phyloP scores from a whole-genome alignment of 371 early-diverging fungal species.

The Vittaforma corneae region DNA sequence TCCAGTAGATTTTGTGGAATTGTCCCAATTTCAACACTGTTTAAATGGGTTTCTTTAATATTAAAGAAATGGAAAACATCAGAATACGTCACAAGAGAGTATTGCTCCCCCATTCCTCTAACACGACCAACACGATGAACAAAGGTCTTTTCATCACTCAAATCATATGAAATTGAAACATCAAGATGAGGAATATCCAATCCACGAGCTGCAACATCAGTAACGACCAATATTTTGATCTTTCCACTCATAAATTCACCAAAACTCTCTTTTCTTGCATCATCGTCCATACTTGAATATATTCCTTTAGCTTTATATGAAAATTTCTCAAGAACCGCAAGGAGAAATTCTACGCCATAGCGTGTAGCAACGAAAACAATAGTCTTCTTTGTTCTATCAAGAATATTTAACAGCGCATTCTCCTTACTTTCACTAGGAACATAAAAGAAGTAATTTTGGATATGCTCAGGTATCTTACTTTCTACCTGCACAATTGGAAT shows the following conservation, averaged over 20 bases:
- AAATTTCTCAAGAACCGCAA: constrained; percentile 28
- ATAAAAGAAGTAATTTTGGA: constrained; percentile 45
- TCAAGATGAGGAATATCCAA: constrained; percentile 90
- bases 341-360: constrained; percentile 38
- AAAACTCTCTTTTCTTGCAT: constrained; percentile 43
- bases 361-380: constrained; percentile 48
- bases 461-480: constrained; percentile 34
- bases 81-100: constrained; percentile 70
- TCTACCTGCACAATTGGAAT: constrained; percentile 42
- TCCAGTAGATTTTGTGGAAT: constrained; percentile 44
- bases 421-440: constrained; percentile 43
- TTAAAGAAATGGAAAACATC: constrained; percentile 60
- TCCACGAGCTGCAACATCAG: constrained; percentile 96
- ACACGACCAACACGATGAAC: constrained; percentile 93
- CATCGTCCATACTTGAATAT: constrained; percentile 51
- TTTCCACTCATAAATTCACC: constrained; percentile 59
- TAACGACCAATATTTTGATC: constrained; percentile 77
- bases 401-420: constrained; percentile 26
- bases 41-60: constrained; percentile 42
- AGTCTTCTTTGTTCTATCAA: constrained; percentile 37
- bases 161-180: constrained; percentile 89
- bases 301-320: constrained; percentile 55
- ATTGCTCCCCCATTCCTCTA: constrained; percentile 78
- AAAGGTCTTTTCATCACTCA: constrained; percentile 80
- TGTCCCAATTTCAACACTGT: constrained; percentile 42